These are phyloP conservation scores for Auricularia heimuer DNA, from an alignment of 768 basidiomycete species.

Conservation along the genomic window DNA sequence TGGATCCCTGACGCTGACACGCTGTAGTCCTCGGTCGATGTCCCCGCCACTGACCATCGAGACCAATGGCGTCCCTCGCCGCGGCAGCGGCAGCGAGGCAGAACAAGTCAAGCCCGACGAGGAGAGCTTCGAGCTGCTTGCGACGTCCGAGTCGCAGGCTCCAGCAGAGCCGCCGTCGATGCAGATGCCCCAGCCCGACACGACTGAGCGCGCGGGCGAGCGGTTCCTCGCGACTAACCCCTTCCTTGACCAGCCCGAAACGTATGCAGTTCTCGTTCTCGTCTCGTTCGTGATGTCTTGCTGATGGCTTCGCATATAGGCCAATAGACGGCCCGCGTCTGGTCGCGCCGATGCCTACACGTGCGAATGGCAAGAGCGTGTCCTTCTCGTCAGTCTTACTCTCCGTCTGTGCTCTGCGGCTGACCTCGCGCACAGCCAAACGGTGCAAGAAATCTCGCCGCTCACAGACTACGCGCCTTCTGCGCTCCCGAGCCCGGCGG, in stretches of 20 bases:
- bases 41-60: background rate
- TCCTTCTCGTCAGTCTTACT: background rate
- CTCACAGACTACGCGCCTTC: background rate
- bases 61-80: background rate
- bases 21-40: too few species aligned
- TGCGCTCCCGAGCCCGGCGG: background rate
- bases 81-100: background rate
- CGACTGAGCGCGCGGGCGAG: background rate
- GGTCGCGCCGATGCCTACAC: background rate
- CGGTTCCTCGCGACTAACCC: background rate
- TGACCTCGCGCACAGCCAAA: background rate
- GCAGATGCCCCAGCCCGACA: background rate
- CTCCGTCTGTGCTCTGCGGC: background rate
- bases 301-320: too few species aligned
- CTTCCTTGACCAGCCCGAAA: background rate
- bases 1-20: too few species aligned
- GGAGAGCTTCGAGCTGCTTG: background rate
- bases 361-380: background rate
- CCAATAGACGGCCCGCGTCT: background rate
- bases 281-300: too few species aligned
- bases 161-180: background rate
- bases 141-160: background rate
- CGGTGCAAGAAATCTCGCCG: background rate
- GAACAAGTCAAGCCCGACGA: background rate
- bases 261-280: background rate